Percentiles rank a stretch among this genome's conserved stretches.
Evolutionary conservation across 208 protist genomes (phyloP).

Genomic region (Phytomonas sp.): DNA sequence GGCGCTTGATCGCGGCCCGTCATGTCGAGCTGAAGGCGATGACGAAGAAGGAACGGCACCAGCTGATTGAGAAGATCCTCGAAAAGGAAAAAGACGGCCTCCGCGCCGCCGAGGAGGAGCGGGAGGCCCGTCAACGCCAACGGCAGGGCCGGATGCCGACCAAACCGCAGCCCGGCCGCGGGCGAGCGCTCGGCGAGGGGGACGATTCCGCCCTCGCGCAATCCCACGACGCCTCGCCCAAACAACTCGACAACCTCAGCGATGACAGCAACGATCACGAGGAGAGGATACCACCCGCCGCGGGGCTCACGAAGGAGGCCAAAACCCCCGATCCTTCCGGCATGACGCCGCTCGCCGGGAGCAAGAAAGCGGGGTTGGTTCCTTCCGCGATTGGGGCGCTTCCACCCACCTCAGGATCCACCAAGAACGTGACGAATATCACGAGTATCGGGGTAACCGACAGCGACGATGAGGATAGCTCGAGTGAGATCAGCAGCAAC

Average conservation of each 20-base stretch:
- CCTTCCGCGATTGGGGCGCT: neutral
- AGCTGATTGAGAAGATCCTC: conserved; percentile 50
- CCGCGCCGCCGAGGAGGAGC: conserved; percentile 35
- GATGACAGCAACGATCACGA: conserved; percentile 22
- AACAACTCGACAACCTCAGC: conserved; percentile 23
- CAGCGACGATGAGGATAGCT: conserved; percentile 20
- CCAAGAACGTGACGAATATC: conserved; percentile 8
- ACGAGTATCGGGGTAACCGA: conserved; percentile 25
- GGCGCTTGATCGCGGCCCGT: conserved; percentile 61
- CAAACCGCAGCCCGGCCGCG: conserved; percentile 12
- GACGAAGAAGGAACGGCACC: conserved; percentile 70
- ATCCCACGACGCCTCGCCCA: conserved; percentile 15
- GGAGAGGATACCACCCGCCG: neutral
- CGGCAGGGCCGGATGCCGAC: conserved; percentile 13
- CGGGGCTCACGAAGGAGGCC: neutral
- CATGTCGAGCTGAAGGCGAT: conserved; percentile 69
- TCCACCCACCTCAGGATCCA: neutral
- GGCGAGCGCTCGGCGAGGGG: neutral
- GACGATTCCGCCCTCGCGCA: neutral
- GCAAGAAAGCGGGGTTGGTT: neutral
- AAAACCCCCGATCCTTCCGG: neutral
- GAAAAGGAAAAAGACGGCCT: conserved; percentile 50
- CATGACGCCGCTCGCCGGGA: neutral
- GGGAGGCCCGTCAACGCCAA: conserved; percentile 24
- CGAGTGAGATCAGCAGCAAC: conserved; percentile 4